Conservation (phyloP, 768 basidiomycete species). For the Lenzites betulinus region DNA sequence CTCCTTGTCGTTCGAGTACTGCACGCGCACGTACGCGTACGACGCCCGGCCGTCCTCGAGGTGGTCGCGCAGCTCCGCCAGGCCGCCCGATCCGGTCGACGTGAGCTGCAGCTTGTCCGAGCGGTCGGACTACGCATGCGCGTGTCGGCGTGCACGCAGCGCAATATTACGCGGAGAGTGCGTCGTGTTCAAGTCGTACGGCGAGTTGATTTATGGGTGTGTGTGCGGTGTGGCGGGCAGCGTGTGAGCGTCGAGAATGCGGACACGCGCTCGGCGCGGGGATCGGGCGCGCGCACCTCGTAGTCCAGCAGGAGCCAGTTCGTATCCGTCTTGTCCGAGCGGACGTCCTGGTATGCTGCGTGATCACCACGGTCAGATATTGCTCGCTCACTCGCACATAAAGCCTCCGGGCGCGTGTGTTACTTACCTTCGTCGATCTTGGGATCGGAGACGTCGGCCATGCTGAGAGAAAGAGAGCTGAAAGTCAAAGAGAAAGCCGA, state of each 20-base stretch:
- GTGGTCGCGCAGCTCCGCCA: slow-evolving; percentile 71
- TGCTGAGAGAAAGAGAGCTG: slow-evolving; percentile 28
- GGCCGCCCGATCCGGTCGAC: slow-evolving; percentile 76
- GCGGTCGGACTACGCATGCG: slow-evolving; percentile 54
- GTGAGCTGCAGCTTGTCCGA: slow-evolving; percentile 83
- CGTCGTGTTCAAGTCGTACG: background rate
- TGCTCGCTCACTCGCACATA: slow-evolving; percentile 28
- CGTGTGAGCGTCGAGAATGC: background rate
- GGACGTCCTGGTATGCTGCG: slow-evolving; percentile 85
- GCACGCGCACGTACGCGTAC: slow-evolving; percentile 82
- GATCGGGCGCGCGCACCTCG: slow-evolving; percentile 48
- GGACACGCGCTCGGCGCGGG: background rate
- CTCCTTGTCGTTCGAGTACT: slow-evolving; percentile 86
- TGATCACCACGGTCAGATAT: slow-evolving; percentile 16
- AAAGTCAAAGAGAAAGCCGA: background rate
- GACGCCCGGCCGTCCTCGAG: slow-evolving; percentile 77
- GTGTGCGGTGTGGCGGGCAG: background rate
- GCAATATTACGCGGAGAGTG: background rate
- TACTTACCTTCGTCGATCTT: slow-evolving; percentile 74
- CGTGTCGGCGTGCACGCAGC: background rate
- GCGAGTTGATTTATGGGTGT: background rate
- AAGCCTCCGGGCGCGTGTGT: slow-evolving; percentile 8
- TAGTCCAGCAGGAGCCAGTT: slow-evolving; percentile 94
- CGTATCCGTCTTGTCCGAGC: slow-evolving; percentile 79
- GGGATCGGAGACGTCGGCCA: slow-evolving; percentile 82